Evolutionary conservation across 352 stramenopile genomes (phyloP), one percentile per base, ranked within the genome.

Genomic region (Globisporangium parvum): DNA sequence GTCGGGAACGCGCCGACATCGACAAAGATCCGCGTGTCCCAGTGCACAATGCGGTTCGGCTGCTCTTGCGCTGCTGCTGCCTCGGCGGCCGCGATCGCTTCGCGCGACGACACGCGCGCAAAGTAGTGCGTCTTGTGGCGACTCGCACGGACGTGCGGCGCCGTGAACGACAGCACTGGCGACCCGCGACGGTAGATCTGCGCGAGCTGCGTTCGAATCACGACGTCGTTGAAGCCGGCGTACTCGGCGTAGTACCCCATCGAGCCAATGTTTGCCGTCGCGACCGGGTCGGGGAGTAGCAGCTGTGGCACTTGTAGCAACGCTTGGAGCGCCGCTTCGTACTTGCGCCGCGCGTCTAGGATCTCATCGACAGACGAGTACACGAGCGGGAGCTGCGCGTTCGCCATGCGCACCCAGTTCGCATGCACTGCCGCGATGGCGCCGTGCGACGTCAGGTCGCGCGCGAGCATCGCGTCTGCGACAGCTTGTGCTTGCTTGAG

Each of bases 191-290:
- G n/a, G n/a, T n/a, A n/a, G n/a, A n/a, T n/a, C n/a, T n/a, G n/a
- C n/a, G n/a, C n/a, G n/a, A n/a, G n/a, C n/a, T n/a, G n/a, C n/a
- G n/a, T n/a, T n/a, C n/a, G 37, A 10, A 42, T 42, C 37, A 10
- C 49, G 9, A 68, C 57, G 60, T 90, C 73, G 37, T 71, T 51
- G 21, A 56, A 55, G 21, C 70, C 80, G 51, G 85, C 67, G 52
- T 88, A 88, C 47, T 86, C 68, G 17, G 80, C 67, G 48, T 86
- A 87, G 56, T 88, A 90, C 1, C 75, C 77, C 51, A 86, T 68
- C 0, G 67, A 67, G 14, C 75, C 77, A 48, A 53, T 56, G 33
- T 60, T 69, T 12, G 61, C 57, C 1, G 66, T 71, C 18, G 49
- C 24, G 2, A 72, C 14, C 2, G 62, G 67, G 23, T 76, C 57